phyloP scores from a whole-genome alignment of 805 yeast species.

The Schwanniomyces sp. region DNA sequence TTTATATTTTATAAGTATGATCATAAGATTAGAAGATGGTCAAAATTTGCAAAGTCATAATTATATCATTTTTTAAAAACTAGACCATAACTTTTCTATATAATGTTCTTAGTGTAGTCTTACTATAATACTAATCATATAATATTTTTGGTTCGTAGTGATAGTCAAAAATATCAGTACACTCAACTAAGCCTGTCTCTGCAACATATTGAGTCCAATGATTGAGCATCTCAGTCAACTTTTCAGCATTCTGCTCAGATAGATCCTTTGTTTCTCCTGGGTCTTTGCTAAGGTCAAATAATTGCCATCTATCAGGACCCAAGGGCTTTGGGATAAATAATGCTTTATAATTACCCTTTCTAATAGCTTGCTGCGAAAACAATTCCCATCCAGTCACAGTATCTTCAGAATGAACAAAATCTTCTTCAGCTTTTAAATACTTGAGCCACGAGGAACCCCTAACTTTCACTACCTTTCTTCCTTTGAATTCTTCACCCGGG shows the following conservation, averaged over 20 bases:
- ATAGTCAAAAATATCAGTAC: not conserved
- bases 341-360: constrained; percentile 51
- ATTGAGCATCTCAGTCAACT: constrained; percentile 39
- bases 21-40: constrained; percentile 23
- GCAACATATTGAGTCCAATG: constrained; percentile 55
- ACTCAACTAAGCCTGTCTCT: constrained; percentile 44
- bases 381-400: constrained; percentile 58
- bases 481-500: constrained; percentile 41
- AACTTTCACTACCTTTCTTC: constrained; percentile 43
- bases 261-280: constrained; percentile 55
- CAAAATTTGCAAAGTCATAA: constrained; percentile 4
- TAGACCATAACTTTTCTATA: not conserved
- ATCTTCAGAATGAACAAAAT: constrained; percentile 38
- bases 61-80: not conserved
- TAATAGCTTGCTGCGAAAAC: constrained; percentile 55
- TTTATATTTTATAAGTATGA: constrained; percentile 54
- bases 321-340: constrained; percentile 48
- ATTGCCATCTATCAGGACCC: constrained; percentile 52
- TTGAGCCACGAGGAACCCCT: constrained; percentile 48
- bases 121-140: not conserved
- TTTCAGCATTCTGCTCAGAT: constrained; percentile 32
- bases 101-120: not conserved
- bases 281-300: constrained; percentile 42
- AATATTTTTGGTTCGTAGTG: not conserved
- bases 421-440: constrained; percentile 28